Percentiles rank a stretch among this genome's conserved stretches.
These are phyloP conservation scores for Agaricales sp. DNA, from an alignment of 1,284 basidiomycete species.

Conservation along the genomic window DNA sequence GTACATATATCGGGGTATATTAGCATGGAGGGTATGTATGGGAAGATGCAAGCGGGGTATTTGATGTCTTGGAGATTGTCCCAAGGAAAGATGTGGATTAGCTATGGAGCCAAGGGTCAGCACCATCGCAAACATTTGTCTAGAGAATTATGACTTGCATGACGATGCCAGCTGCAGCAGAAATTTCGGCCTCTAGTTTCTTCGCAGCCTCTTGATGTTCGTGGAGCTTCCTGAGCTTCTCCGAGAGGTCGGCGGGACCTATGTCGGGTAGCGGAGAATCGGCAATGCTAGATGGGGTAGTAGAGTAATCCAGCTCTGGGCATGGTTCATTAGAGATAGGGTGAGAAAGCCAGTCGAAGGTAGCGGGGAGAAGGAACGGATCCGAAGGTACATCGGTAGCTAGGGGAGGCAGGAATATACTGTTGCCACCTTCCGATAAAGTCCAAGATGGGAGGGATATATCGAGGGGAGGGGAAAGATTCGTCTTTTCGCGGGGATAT, in stretches of 20 bases:
- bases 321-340: neutral
- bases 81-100: no score
- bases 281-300: neutral
- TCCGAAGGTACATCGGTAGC: neutral
- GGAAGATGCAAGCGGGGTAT: no score
- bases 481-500: no score
- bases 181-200: constrained; percentile 15
- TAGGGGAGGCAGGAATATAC: no score
- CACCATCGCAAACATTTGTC: no score
- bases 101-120: no score
- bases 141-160: no score
- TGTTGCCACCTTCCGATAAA: no score
- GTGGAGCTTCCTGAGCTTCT: constrained; percentile 14
- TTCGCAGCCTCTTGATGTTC: constrained; percentile 12
- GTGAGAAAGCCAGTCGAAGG: neutral
- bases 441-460: neutral
- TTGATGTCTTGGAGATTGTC: no score
- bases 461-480: neutral
- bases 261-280: constrained; percentile 6
- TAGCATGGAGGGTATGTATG: no score
- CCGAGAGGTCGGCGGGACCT: constrained; percentile 7
- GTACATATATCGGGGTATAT: no score
- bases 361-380: neutral
- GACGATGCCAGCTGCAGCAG: no score
- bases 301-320: neutral